Evolutionary conservation across 2,329 filamentous ascomycete genomes (phyloP).

Genomic region (Hyphodiscus sp.): DNA sequence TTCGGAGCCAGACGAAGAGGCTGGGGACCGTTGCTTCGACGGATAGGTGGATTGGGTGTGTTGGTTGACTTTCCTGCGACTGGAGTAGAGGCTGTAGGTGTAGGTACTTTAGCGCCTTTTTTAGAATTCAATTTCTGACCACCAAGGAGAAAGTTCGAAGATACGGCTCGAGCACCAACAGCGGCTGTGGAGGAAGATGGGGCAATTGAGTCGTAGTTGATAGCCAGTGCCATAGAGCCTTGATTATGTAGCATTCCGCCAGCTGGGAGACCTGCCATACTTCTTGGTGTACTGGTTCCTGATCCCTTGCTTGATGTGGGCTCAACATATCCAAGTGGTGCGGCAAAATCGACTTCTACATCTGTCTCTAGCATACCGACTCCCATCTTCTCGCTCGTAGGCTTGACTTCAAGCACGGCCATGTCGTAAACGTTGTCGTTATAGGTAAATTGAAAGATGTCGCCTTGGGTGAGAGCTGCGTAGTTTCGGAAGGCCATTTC

Average conservation of each 20-base stretch:
- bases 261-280: conserved; percentile 54
- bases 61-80: conserved; percentile 48
- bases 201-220: conserved; percentile 90
- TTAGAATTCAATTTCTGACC: conserved; percentile 80
- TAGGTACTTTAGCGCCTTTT: conserved; percentile 69
- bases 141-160: conserved; percentile 72
- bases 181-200: conserved; percentile 64
- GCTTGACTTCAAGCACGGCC: conserved; percentile 89
- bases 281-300: conserved; percentile 82
- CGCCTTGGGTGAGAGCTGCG: conserved; percentile 84
- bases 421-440: conserved; percentile 93
- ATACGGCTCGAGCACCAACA: conserved; percentile 53
- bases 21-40: conserved; percentile 70
- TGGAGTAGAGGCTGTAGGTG: conserved; percentile 68
- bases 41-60: conserved; percentile 23
- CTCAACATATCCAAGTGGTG: conserved; percentile 91
- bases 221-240: conserved; percentile 94
- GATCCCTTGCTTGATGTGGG: conserved; percentile 58
- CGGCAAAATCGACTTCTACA: conserved; percentile 90
- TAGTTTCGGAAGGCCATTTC: conserved; percentile 97
- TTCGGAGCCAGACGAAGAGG: conserved; percentile 78
- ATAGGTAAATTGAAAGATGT: conserved; percentile 94
- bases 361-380: conserved; percentile 97
- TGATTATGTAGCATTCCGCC: conserved; percentile 75
- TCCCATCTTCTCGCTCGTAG: conserved; percentile 71